Conservation (phyloP, 2,329 filamentous ascomycete genomes). For the Fusarium gaditjirri region DNA sequence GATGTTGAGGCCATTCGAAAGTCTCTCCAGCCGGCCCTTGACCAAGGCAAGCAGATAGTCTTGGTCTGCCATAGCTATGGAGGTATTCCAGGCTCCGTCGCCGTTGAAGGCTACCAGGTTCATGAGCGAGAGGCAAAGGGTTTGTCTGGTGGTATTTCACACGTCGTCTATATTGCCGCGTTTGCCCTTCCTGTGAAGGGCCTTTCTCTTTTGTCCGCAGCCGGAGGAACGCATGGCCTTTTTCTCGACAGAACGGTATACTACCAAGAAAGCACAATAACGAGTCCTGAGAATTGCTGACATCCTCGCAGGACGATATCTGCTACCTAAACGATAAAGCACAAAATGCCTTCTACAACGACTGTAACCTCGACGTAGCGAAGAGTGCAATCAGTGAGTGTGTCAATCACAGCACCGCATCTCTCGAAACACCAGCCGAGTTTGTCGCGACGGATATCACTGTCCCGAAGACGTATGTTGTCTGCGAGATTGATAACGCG, state of each 20-base stretch:
- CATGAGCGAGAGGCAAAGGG: constrained; percentile 42
- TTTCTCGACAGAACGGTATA: constrained; percentile 17
- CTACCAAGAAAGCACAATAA: fast-evolving
- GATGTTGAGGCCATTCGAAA: neutral
- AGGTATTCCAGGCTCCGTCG: constrained; percentile 45
- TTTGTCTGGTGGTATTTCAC: constrained; percentile 44
- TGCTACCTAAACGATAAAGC: constrained; percentile 11
- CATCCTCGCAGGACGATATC: neutral
- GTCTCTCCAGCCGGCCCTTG: neutral
- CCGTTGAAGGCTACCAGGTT: constrained; percentile 41
- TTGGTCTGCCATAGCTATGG: constrained; percentile 44
- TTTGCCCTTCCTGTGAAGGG: constrained; percentile 36
- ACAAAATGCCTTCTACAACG: constrained; percentile 9
- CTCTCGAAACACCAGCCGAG: constrained; percentile 18
- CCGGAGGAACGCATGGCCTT: neutral
- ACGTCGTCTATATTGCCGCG: constrained; percentile 44
- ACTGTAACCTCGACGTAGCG: neutral
- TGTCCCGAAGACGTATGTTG: constrained; percentile 43
- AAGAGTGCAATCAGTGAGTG: neutral
- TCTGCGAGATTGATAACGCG: constrained; percentile 37
- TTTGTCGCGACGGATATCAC: constrained; percentile 40
- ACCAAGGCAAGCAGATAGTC: constrained; percentile 11
- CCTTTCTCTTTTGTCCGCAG: neutral
- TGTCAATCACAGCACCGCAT: constrained; percentile 30
- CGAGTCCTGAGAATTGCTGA: fast-evolving